These are phyloP conservation scores for Exophiala sideris DNA, from an alignment of 2,329 filamentous ascomycete genomes.

Conservation along the genomic window DNA sequence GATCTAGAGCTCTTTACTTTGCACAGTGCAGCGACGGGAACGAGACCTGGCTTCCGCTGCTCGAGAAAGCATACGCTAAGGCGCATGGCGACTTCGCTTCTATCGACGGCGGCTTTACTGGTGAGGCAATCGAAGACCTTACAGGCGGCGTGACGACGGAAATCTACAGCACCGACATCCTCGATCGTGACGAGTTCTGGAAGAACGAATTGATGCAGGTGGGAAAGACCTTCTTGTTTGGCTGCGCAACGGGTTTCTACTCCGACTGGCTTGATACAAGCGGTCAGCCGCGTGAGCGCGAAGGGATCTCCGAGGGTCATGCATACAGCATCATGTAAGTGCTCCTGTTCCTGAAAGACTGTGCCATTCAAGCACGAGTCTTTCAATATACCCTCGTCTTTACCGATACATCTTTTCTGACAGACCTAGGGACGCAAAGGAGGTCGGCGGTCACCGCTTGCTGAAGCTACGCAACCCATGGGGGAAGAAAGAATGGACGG, in stretches of 20 bases:
- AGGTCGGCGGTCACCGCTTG: constrained; percentile 60
- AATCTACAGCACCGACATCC: constrained; percentile 44
- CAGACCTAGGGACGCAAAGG: constrained; percentile 57
- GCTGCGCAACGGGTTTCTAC: constrained; percentile 45
- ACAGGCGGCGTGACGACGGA: constrained; percentile 52
- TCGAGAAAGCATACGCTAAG: constrained; percentile 83
- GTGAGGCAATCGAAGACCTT: constrained; percentile 58
- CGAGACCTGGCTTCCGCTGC: constrained; percentile 76
- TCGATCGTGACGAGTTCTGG: constrained; percentile 77
- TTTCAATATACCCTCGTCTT: no score
- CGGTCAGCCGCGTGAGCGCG: constrained; percentile 9
- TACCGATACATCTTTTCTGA: no score
- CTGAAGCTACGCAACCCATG: constrained; percentile 68
- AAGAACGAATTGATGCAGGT: constrained; percentile 73
- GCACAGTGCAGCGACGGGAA: constrained; percentile 71
- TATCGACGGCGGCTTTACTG: constrained; percentile 71
- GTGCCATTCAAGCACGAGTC: no score
- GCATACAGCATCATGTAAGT: constrained; percentile 60
- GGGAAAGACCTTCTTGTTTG: constrained; percentile 67
- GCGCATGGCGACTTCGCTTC: constrained; percentile 75
- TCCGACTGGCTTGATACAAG: constrained; percentile 22
- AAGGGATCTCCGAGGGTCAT: constrained; percentile 47
- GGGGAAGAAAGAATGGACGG: constrained; percentile 77
- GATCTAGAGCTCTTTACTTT: constrained; percentile 74
- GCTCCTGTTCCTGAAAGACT: no score